Percentiles rank a stretch among this genome's conserved stretches.
Conservation (phyloP, 1,284 basidiomycete genomes). For the Athelia psychrophila region DNA sequence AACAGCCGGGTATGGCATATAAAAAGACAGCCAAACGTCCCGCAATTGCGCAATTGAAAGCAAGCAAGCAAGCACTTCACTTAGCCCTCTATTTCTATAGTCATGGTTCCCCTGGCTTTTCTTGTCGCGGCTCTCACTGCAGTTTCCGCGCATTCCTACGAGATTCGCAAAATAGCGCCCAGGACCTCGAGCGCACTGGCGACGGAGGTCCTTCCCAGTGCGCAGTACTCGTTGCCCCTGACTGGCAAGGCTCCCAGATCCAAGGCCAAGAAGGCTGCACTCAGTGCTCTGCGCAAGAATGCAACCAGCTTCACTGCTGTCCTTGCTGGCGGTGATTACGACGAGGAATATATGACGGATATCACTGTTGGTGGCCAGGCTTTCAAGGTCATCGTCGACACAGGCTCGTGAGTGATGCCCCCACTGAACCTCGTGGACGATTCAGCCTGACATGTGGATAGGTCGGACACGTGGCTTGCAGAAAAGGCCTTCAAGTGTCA, state of each 20-base stretch:
- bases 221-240: conserved; percentile 12
- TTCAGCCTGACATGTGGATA: no score
- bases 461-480: conserved; percentile 22
- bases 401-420: conserved; percentile 11
- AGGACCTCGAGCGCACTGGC: neutral
- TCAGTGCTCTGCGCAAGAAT: conserved; percentile 6
- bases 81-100: neutral
- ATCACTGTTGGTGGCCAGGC: conserved; percentile 21
- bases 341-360: conserved; percentile 20
- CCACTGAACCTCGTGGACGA: no score
- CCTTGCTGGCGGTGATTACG: conserved; percentile 17
- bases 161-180: conserved; percentile 1
- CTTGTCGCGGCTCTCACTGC: neutral
- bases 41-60: no score
- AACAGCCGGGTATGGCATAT: no score
- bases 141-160: neutral
- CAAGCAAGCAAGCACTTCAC: no score
- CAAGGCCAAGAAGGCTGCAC: conserved; percentile 9
- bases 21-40: no score
- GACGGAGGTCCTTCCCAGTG: conserved; percentile 8
- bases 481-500: conserved; percentile 20
- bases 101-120: neutral
- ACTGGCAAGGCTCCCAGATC: conserved; percentile 7
- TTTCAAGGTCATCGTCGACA: conserved; percentile 19
- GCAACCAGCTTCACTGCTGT: conserved; percentile 2